These are phyloP conservation scores for Xylaria sp. DNA, from an alignment of 2,329 filamentous ascomycete species.

Conservation along the genomic window DNA sequence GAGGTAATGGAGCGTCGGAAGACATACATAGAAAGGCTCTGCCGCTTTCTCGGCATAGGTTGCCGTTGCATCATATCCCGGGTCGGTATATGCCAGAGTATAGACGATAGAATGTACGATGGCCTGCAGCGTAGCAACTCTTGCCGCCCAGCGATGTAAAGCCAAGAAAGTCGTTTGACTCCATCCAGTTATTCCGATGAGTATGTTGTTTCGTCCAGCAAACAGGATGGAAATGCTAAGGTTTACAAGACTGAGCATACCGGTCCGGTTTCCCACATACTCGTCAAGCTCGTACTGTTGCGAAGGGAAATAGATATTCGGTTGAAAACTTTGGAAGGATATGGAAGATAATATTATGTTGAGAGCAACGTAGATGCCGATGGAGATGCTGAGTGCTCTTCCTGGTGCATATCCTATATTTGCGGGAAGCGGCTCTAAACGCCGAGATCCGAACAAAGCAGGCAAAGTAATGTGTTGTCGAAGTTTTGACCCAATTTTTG, in stretches of 20 bases:
- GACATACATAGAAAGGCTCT: constrained; percentile 27
- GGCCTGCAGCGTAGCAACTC: constrained; percentile 40
- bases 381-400: constrained; percentile 24
- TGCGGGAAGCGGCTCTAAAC: constrained; percentile 26
- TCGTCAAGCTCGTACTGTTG: constrained; percentile 22
- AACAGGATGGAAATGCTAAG: constrained; percentile 38
- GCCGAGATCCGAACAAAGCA: constrained; percentile 22
- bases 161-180: constrained; percentile 39
- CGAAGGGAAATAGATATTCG: constrained; percentile 27
- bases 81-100: constrained; percentile 28
- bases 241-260: constrained; percentile 37
- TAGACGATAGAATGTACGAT: constrained; percentile 37
- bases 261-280: constrained; percentile 42
- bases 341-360: constrained; percentile 30
- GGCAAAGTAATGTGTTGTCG: constrained; percentile 24
- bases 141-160: constrained; percentile 39
- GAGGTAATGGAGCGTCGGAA: neutral
- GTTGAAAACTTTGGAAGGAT: constrained; percentile 27
- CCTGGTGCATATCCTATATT: constrained; percentile 29
- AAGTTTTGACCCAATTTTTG: constrained; percentile 15
- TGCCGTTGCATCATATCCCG: constrained; percentile 25
- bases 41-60: constrained; percentile 23
- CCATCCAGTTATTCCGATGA: constrained; percentile 39
- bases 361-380: constrained; percentile 22
- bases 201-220: constrained; percentile 38